Conservation (phyloP, 2,329 filamentous ascomycete species). For the Fusarium brachygibbosum region DNA sequence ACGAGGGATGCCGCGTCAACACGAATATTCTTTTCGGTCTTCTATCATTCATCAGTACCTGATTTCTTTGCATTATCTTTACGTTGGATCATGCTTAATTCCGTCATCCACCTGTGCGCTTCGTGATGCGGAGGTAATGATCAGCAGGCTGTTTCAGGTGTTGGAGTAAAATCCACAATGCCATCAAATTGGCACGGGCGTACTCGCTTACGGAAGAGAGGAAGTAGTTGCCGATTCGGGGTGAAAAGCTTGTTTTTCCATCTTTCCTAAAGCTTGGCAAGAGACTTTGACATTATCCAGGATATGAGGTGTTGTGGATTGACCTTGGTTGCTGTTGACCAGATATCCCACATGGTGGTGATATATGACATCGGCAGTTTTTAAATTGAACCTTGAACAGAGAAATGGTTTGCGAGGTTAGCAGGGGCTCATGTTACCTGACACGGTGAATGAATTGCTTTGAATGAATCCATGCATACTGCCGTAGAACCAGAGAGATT, state of each 20-base stretch:
- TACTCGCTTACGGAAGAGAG: background rate
- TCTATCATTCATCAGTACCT: background rate
- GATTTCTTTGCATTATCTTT: background rate
- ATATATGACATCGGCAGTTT: background rate
- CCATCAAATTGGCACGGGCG: background rate
- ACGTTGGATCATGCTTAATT: background rate
- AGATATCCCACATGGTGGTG: background rate
- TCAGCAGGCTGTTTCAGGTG: conserved; percentile 20
- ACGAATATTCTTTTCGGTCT: conserved; percentile 18
- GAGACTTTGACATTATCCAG: background rate
- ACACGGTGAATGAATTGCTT: no score
- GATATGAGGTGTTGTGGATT: background rate
- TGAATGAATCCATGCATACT: no score
- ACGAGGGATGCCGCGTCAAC: conserved; percentile 51
- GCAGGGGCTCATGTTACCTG: background rate
- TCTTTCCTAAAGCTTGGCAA: background rate
- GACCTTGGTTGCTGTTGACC: accelerated
- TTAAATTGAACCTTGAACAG: background rate
- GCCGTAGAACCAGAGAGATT: no score
- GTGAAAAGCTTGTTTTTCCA: conserved; percentile 3
- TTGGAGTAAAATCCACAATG: background rate
- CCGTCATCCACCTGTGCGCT: background rate
- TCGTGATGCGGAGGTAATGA: background rate
- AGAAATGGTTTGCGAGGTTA: background rate
- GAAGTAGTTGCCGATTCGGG: background rate